Percentiles rank a stretch among this genome's conserved stretches.
phyloP scores from a whole-genome alignment of 2,329 filamentous ascomycete genomes.

The Colletotrichum destructivum region DNA sequence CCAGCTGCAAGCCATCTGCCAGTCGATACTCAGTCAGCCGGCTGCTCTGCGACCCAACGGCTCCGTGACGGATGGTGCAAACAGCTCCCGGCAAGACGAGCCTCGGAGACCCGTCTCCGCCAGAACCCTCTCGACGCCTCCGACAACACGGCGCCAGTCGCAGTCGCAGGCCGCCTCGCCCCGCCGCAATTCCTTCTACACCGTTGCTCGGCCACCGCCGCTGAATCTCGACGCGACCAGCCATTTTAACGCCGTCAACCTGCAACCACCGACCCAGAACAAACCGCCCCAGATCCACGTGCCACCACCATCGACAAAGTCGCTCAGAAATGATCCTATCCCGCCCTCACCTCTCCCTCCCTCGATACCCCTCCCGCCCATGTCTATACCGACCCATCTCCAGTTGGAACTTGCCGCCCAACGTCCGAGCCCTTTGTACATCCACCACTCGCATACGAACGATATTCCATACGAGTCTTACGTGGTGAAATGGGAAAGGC shows the following conservation, averaged over 20 bases:
- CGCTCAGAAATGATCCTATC: slow-evolving; percentile 47
- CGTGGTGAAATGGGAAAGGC: slow-evolving; percentile 89
- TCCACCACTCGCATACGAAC: slow-evolving; percentile 70
- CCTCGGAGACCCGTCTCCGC: slow-evolving; percentile 54
- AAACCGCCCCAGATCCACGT: slow-evolving; percentile 45
- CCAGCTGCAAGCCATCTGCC: slow-evolving; percentile 50
- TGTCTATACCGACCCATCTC: slow-evolving; percentile 76
- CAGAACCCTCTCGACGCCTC: slow-evolving; percentile 68
- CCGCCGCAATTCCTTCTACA: slow-evolving; percentile 67
- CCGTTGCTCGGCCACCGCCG: slow-evolving; percentile 58
- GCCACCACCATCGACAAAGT: slow-evolving; percentile 55
- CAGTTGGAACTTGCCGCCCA: slow-evolving; percentile 76
- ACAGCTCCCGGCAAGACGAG: slow-evolving; percentile 47
- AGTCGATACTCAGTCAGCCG: slow-evolving; percentile 49
- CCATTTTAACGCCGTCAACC: slow-evolving; percentile 28
- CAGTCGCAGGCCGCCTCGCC: slow-evolving; percentile 51
- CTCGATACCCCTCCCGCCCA: slow-evolving; percentile 74
- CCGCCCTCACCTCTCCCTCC: slow-evolving; percentile 66
- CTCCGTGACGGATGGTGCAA: slow-evolving; percentile 46
- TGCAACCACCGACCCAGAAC: slow-evolving; percentile 23
- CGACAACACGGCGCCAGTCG: slow-evolving; percentile 59
- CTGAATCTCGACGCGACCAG: slow-evolving; percentile 57
- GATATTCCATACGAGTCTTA: slow-evolving; percentile 90
- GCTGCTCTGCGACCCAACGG: slow-evolving; percentile 48
- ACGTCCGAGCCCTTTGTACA: slow-evolving; percentile 76